phyloP scores from a whole-genome alignment of 148 eudicot species.

The Talinum fruticosum region DNA sequence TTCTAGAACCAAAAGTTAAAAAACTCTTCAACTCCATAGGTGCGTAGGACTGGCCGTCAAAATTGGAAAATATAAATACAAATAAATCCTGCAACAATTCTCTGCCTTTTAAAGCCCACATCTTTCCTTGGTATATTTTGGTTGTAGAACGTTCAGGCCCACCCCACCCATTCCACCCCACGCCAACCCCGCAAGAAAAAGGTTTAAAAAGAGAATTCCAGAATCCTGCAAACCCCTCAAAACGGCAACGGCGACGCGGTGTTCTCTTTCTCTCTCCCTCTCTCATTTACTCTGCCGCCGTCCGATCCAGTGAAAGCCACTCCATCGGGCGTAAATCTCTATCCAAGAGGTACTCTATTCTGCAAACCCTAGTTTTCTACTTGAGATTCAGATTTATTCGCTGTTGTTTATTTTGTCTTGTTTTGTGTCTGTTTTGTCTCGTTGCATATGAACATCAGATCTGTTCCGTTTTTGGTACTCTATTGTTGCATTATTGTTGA shows the following conservation, averaged over 20 bases:
- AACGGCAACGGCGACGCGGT: not conserved
- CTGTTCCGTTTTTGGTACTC: not conserved
- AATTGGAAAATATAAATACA: too few species aligned
- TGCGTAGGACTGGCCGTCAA: too few species aligned
- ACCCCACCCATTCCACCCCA: not conserved
- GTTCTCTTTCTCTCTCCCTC: not conserved
- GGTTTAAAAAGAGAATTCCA: slow-evolving; percentile 10
- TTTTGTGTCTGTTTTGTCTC: not conserved
- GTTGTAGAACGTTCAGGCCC: not conserved
- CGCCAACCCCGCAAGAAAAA: not conserved
- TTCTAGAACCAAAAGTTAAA: slow-evolving; percentile 5
- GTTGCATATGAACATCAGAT: not conserved
- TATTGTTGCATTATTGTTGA: too few species aligned
- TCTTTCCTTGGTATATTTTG: not conserved
- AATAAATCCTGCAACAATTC: not conserved
- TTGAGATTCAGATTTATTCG: slow-evolving; percentile 13
- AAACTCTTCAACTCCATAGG: too few species aligned
- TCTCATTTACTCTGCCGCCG: slow-evolving; percentile 15
- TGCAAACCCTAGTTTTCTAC: slow-evolving; percentile 13
- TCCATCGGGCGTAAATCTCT: not conserved
- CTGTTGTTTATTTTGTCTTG: too few species aligned
- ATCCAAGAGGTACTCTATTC: not conserved
- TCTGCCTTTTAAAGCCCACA: not conserved
- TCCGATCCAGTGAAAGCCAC: slow-evolving; percentile 11
- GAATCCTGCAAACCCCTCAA: not conserved